Evolutionary conservation across 2,329 filamentous ascomycete species (phyloP), one percentile per base, ranked within the genome.

Genomic region (Botryotinia convoluta): DNA sequence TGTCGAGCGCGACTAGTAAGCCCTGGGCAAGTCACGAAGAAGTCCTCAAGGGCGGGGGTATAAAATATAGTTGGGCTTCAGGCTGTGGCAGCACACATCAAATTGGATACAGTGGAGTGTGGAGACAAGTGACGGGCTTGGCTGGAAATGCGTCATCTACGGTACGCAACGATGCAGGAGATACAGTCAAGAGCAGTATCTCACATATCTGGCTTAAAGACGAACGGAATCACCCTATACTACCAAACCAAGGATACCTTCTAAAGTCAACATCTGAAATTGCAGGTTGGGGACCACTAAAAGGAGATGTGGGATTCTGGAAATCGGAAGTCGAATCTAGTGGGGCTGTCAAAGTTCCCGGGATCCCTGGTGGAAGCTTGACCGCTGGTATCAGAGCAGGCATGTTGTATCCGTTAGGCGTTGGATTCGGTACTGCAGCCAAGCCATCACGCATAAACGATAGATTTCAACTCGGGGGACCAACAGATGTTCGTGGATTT

Each of bases 11-110:
- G 62, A 97, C 93, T 0, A 89, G 95, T 75, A 98, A 98, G 83
- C 89, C 91, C 20, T 98, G 94, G 93, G 94, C 96, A 35, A 96
- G 93, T 76, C 95, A 99, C 80, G 95, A 98, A 79, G 95, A 99
- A 83, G 90, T 91, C 4, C 84, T 97, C 32, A 93, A 91, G 79
- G 94, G 95, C 26, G 94, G 89, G 32, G 91, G 89, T 78, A 85
- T 92, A 20, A 94, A 93, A 77, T 86, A 97, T 59, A 89, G 90
- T 57, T 98, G 93, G 92, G 83, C 91, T 54, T 90, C 88, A 65
- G 80, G 84, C 14, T 84, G 86, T 67, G 90, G 90, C 62, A 90
- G 93, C 77, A 87, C 87, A 73, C 93, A 97, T 81, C 91, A 95
- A 75, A 79, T 98, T 48, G 91, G 90, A 65, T 97, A 97, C 83